Evolutionary conservation across 352 stramenopile species (phyloP).

Genomic region (Pythium apleroticum): DNA sequence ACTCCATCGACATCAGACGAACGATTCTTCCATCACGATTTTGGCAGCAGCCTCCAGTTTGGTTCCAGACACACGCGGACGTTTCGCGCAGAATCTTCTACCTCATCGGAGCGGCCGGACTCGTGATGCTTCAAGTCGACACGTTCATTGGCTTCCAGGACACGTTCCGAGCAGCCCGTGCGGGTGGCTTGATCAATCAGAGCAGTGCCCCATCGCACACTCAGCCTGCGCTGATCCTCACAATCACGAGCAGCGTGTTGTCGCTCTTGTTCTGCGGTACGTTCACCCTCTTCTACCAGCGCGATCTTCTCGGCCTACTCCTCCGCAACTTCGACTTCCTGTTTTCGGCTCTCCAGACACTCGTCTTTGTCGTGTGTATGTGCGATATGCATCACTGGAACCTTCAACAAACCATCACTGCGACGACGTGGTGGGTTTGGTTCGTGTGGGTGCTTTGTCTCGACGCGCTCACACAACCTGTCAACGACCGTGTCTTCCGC

Average conservation of each 20-base stretch:
- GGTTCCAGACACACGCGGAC: neutral
- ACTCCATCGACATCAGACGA: neutral
- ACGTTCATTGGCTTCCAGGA: neutral
- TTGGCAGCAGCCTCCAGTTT: neutral
- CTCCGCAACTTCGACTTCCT: conserved; percentile 16
- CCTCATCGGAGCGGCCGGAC: neutral
- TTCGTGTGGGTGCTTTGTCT: conserved; percentile 6
- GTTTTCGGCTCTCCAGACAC: conserved; percentile 7
- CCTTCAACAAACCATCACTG: neutral
- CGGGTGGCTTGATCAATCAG: neutral
- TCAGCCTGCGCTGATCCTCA: neutral
- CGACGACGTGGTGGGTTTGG: conserved; percentile 12
- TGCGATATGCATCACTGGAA: conserved; percentile 16
- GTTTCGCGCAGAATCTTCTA: neutral
- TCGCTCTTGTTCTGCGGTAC: conserved; percentile 1
- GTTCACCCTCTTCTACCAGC: conserved; percentile 6
- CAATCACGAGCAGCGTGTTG: neutral
- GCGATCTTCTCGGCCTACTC: conserved; percentile 4
- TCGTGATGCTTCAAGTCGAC: neutral
- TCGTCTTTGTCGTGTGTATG: conserved; percentile 2
- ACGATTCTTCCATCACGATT: conserved; percentile 3
- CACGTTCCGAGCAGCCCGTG: neutral
- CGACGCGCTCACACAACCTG: conserved; percentile 5
- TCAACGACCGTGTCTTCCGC: conserved; percentile 7
- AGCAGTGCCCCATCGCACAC: neutral